Conservation (phyloP, 225 moss, liverwort and hornwort species). For the Sphagnum contortum region DNA sequence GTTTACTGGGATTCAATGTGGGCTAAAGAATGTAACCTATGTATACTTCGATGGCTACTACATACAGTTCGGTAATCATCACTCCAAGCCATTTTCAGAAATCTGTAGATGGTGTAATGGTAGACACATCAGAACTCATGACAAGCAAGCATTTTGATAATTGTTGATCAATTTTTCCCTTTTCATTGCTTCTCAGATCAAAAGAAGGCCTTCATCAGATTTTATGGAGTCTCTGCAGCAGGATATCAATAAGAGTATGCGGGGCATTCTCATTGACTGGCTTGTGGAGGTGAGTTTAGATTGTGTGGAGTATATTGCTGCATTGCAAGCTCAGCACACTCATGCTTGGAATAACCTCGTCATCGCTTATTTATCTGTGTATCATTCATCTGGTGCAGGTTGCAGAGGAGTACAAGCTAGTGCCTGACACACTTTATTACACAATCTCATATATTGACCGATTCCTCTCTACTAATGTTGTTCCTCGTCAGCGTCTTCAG, state of each 20-base stretch:
- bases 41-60: no score
- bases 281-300: conserved; percentile 56
- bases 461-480: conserved; percentile 72
- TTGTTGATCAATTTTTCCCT: no score
- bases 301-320: no score
- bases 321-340: no score
- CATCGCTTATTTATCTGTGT: no score
- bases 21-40: no score
- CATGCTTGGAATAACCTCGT: no score
- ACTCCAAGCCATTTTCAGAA: not conserved
- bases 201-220: conserved; percentile 67
- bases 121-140: not conserved
- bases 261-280: conserved; percentile 97
- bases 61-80: no score
- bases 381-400: conserved; percentile 23
- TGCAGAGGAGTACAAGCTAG: conserved; percentile 90
- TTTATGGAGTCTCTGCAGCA: conserved; percentile 94
- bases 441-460: conserved; percentile 93
- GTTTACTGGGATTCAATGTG: no score
- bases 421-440: conserved; percentile 80
- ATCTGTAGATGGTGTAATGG: not conserved
- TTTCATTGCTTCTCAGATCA: conserved; percentile 20
- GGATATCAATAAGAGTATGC: conserved; percentile 84
- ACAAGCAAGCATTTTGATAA: not conserved
- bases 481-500: conserved; percentile 79